Conservation (phyloP, 2,329 filamentous ascomycete species). For the Aureobasidium zeae region DNA sequence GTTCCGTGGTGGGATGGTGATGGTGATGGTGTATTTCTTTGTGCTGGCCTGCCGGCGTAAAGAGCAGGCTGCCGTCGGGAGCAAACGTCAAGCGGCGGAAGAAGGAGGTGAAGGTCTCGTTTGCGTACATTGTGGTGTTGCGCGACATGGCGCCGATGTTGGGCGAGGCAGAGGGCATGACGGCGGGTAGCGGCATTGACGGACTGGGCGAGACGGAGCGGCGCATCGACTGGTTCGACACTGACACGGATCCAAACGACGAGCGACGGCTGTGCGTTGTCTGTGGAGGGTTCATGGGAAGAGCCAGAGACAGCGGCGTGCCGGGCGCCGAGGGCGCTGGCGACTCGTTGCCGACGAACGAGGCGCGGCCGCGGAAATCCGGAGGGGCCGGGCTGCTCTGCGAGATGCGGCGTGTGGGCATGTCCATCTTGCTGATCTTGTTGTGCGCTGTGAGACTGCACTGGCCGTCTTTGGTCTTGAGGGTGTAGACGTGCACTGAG, state of each 20-base stretch:
- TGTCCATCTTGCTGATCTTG: slow-evolving; percentile 81
- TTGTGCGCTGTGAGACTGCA: slow-evolving; percentile 73
- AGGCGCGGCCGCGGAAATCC: slow-evolving; percentile 61
- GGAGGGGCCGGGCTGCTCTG: slow-evolving; percentile 87
- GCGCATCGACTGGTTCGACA: slow-evolving; percentile 52
- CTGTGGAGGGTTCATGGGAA: slow-evolving; percentile 94
- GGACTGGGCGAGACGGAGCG: slow-evolving; percentile 89
- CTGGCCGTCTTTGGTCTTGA: slow-evolving; percentile 93
- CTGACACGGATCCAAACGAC: slow-evolving; percentile 61
- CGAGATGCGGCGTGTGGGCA: slow-evolving; percentile 83
- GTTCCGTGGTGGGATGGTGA: slow-evolving; percentile 56
- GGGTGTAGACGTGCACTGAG: slow-evolving; percentile 92
- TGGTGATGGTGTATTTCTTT: slow-evolving; percentile 64
- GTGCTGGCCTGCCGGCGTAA: slow-evolving; percentile 93
- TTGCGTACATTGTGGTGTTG: slow-evolving; percentile 87
- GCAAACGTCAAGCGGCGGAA: slow-evolving; percentile 91
- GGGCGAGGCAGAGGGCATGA: slow-evolving; percentile 89
- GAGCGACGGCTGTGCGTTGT: slow-evolving; percentile 90
- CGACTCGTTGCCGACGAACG: slow-evolving; percentile 61
- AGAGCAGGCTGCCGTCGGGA: slow-evolving; percentile 83
- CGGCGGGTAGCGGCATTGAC: slow-evolving; percentile 84
- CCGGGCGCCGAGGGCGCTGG: slow-evolving; percentile 86
- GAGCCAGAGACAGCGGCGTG: slow-evolving; percentile 76
- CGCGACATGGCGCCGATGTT: slow-evolving; percentile 56
- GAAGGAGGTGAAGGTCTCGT: slow-evolving; percentile 94